Conservation (phyloP, 1,139 yeast species). For the Blastobotrys capitulatus region DNA sequence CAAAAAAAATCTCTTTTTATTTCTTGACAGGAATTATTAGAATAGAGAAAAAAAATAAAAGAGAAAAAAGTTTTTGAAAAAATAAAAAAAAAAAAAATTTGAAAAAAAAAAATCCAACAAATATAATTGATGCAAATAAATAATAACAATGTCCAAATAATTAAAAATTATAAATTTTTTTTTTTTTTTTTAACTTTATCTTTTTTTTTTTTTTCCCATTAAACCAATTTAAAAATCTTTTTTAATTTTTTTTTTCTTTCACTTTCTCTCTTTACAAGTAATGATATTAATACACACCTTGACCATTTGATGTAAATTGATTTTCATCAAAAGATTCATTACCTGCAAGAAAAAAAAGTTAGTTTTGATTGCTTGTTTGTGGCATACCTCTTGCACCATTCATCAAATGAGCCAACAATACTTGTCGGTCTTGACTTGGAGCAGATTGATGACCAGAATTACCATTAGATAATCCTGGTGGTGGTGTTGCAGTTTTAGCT, state of each 20-base stretch:
- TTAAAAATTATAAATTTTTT: no score
- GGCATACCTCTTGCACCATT: slow-evolving; percentile 29
- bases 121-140: background rate
- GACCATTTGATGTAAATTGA: background rate
- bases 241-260: no score
- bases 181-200: no score
- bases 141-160: no score
- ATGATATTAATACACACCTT: slow-evolving; percentile 14
- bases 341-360: slow-evolving; percentile 1
- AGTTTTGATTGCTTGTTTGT: background rate
- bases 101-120: slow-evolving; percentile 1
- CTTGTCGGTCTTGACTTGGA: slow-evolving; percentile 31
- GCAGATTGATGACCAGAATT: slow-evolving; percentile 18
- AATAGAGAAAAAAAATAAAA: background rate
- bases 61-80: slow-evolving; percentile 7
- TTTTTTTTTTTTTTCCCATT: background rate
- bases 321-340: background rate
- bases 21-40: background rate
- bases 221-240: background rate
- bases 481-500: slow-evolving; percentile 22
- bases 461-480: slow-evolving; percentile 28
- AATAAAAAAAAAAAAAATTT: background rate
- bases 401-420: slow-evolving; percentile 36
- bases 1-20: background rate
- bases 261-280: background rate